Evolutionary conservation across 176 grass and related monocot genomes (phyloP), one percentile per base, ranked within the genome.

Genomic region (Carex kokanica): DNA sequence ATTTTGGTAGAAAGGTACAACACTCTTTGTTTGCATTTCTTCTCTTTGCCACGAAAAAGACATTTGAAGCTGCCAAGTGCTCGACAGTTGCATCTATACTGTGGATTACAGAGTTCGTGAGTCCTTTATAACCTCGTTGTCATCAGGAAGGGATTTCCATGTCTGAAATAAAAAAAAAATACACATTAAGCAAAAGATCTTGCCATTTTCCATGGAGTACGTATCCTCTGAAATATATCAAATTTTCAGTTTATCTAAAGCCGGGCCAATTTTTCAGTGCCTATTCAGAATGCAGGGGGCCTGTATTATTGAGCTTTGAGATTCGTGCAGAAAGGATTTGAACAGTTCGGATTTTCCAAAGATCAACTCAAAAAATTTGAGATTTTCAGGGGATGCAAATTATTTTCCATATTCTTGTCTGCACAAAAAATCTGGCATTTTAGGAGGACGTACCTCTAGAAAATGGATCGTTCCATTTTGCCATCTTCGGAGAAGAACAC

Each of bases 91-190:
- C 82, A 90, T 99, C 96, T 74, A 95, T 66, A 86, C 91, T 93
- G 84, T 81, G 85, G 86, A 99, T 89, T 72, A 92, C 69, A 20
- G 86, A 87, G 18, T 84, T 86, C 0, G 88, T 23, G 67, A 90
- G 64, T 99, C 91, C 77, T 95, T 93, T 29, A 86, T 81, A 64
- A 92, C 89, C 83, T 99, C 96, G 4, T 95, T 88, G 51, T 92
- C 86, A 84, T 99, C 93, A 59, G 93, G 93, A 65, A 98, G 88
- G 60, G 92, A 93, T 90, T 98, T 98, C 95, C 95, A 98, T 68
- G 86, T 85, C 95, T 98, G 85, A 82, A 89, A n/a, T n/a, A 23
- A 53, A 57, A 61, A 14, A 41, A 74, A 14, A 23, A 72, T 21
- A 73, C 11, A 73, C 7, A 57, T 31, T 58, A 18, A 78, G 53